Percentiles rank a stretch among this genome's conserved stretches.
These are phyloP conservation scores for Phytopythium aichiense DNA, from an alignment of 352 stramenopile species.

Conservation along the genomic window DNA sequence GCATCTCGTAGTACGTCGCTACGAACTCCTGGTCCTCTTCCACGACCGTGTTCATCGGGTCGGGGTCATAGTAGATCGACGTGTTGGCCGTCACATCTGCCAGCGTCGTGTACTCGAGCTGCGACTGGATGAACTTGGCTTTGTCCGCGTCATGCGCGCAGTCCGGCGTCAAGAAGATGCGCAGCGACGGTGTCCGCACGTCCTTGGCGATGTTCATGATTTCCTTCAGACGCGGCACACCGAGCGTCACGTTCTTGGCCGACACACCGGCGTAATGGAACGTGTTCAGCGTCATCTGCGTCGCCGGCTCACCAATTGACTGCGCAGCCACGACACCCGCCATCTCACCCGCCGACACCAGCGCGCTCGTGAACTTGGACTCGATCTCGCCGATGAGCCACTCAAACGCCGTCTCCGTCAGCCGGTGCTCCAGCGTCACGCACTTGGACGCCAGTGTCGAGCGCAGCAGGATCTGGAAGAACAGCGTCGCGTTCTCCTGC, in stretches of 20 bases:
- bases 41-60: slow-evolving; percentile 96
- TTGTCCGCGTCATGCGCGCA: slow-evolving; percentile 83
- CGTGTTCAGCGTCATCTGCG: slow-evolving; percentile 99
- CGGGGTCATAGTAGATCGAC: slow-evolving; percentile 99
- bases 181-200: slow-evolving; percentile 96
- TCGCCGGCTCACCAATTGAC: slow-evolving; percentile 98
- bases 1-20: slow-evolving; percentile 97
- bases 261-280: slow-evolving; percentile 99
- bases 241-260: slow-evolving; percentile 99
- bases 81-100: slow-evolving; percentile 95
- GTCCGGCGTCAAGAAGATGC: slow-evolving; percentile 93
- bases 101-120: slow-evolving; percentile 97
- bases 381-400: slow-evolving; percentile 96
- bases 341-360: slow-evolving; percentile 97
- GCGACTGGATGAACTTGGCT: slow-evolving; percentile 90
- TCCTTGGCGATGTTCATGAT: slow-evolving; percentile 99
- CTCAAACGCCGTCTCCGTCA: slow-evolving; percentile 96
- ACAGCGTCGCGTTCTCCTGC: slow-evolving; percentile 96
- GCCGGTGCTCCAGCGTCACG: slow-evolving; percentile 93
- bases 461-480: slow-evolving; percentile 97
- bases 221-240: slow-evolving; percentile 99
- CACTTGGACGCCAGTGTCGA: slow-evolving; percentile 96
- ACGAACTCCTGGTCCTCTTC: slow-evolving; percentile 97
- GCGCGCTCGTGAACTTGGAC: slow-evolving; percentile 94
- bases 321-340: slow-evolving; percentile 98